These are phyloP conservation scores for Aspergillus brunneoviolaceus DNA, from an alignment of 2,329 filamentous ascomycete species.

Conservation along the genomic window DNA sequence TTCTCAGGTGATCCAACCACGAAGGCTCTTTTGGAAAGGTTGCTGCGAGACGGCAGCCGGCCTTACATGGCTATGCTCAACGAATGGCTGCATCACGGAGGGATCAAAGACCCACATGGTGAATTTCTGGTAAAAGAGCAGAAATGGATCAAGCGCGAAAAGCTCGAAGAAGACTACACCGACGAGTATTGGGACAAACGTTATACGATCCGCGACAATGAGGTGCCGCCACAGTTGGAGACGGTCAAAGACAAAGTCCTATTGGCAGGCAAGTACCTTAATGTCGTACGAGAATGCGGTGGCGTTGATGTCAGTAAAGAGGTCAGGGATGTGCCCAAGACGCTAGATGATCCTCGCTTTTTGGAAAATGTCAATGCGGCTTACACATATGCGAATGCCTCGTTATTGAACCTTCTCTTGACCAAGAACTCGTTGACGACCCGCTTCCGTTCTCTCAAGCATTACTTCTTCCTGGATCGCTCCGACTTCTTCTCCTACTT, in stretches of 20 bases:
- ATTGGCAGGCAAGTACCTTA: slow-evolving; percentile 93
- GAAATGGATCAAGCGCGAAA: slow-evolving; percentile 87
- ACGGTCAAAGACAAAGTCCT: slow-evolving; percentile 91
- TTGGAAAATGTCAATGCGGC: slow-evolving; percentile 94
- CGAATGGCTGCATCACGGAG: slow-evolving; percentile 95
- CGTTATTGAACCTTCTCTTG: slow-evolving; percentile 82
- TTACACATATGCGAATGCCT: slow-evolving; percentile 93
- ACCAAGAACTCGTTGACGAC: slow-evolving; percentile 90
- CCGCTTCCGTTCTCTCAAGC: slow-evolving; percentile 85
- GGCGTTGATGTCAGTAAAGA: slow-evolving; percentile 91
- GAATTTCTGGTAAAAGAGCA: slow-evolving; percentile 96
- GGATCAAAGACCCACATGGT: slow-evolving; percentile 87
- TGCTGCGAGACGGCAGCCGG: slow-evolving; percentile 82
- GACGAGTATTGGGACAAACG: slow-evolving; percentile 99
- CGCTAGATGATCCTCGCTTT: slow-evolving; percentile 88
- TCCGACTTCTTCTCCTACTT: slow-evolving; percentile 99
- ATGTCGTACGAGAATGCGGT: slow-evolving; percentile 94
- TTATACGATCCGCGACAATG: slow-evolving; percentile 88
- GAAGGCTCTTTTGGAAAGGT: slow-evolving; percentile 72
- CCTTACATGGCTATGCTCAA: slow-evolving; percentile 99
- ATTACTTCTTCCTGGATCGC: slow-evolving; percentile 98
- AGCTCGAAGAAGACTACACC: slow-evolving; percentile 92
- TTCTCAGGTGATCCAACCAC: slow-evolving; percentile 95
- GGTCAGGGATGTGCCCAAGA: slow-evolving; percentile 81
- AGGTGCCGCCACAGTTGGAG: slow-evolving; percentile 88